A percentile compares a stretch with the other conserved stretches of the same genome.
Evolutionary conservation across 805 yeast species (phyloP).

Genomic region (Kodamaea leandrae): DNA sequence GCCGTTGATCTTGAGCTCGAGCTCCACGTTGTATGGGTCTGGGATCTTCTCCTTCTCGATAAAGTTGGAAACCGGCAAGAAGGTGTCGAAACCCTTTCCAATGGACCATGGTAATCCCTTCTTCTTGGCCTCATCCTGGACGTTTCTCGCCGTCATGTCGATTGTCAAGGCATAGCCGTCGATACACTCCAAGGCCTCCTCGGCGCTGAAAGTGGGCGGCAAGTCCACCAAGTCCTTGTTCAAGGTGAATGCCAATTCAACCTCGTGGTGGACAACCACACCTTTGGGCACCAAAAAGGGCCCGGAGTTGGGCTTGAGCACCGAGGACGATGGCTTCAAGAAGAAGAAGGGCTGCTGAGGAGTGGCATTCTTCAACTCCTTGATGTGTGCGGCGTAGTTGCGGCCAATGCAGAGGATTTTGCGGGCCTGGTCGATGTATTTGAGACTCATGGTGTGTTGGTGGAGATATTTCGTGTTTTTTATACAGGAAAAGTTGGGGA

Average conservation of each 20-base stretch:
- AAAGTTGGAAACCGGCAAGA: constrained; percentile 77
- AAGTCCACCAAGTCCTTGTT: constrained; percentile 62
- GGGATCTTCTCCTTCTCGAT: constrained; percentile 65
- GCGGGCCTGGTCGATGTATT: constrained; percentile 59
- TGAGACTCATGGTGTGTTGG: constrained; percentile 21
- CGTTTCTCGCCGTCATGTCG: constrained; percentile 94
- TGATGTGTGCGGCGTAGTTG: constrained; percentile 94
- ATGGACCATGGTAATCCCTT: constrained; percentile 97
- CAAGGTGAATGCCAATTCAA: constrained; percentile 81
- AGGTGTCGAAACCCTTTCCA: constrained; percentile 96
- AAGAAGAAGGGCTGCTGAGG: constrained; percentile 92
- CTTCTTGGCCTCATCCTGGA: constrained; percentile 89
- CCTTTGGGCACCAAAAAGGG: constrained; percentile 84
- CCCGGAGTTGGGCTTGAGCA: constrained; percentile 58
- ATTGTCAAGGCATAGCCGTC: constrained; percentile 87
- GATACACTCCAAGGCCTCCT: constrained; percentile 74
- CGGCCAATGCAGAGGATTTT: constrained; percentile 95
- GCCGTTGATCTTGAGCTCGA: constrained; percentile 69
- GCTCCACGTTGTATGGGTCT: constrained; percentile 69
- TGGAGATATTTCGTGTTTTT: not conserved
- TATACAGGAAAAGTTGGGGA: not conserved
- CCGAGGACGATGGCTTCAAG: constrained; percentile 81
- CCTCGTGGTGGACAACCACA: constrained; percentile 82
- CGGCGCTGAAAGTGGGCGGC: constrained; percentile 53
- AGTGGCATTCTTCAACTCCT: constrained; percentile 76